Evolutionary conservation across 345 rosid genomes (phyloP).

Genomic region (Aegle marmelos): DNA sequence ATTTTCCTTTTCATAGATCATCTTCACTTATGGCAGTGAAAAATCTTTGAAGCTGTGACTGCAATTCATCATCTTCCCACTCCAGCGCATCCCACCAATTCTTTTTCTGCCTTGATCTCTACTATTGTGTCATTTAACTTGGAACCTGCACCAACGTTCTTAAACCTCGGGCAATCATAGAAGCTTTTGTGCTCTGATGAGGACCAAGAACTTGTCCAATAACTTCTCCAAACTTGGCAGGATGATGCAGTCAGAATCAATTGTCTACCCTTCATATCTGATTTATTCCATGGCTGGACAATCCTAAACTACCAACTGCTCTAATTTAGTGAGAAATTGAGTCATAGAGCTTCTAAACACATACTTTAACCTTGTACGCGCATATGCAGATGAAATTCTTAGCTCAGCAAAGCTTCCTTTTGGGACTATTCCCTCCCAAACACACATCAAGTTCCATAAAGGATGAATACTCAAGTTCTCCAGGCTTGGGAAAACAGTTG

Average conservation of each 20-base stretch:
- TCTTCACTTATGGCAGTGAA: no score
- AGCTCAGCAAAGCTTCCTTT: conserved; percentile 16
- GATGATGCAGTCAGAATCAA: background rate
- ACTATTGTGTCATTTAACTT: background rate
- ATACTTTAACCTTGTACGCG: conserved; percentile 9
- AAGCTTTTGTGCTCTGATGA: conserved; percentile 4
- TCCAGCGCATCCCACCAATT: conserved; percentile 14
- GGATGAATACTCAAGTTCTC: conserved; percentile 19
- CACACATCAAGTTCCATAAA: conserved; percentile 4
- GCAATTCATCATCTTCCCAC: conserved; percentile 3
- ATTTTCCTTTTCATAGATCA: no score
- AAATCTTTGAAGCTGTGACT: no score
- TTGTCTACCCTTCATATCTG: background rate
- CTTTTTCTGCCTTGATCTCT: conserved; percentile 14
- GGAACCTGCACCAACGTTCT: background rate
- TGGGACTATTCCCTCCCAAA: conserved; percentile 5
- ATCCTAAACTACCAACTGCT: conserved; percentile 16
- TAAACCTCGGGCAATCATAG: conserved; percentile 20
- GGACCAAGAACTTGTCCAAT: conserved; percentile 2
- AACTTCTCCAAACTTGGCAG: conserved; percentile 15
- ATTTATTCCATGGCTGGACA: conserved; percentile 8
- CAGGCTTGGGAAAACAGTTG: background rate
- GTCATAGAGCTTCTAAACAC: conserved; percentile 13
- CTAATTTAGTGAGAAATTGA: conserved; percentile 6
- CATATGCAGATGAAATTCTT: background rate